Percentiles rank a stretch among this genome's conserved stretches.
phyloP scores from a whole-genome alignment of 306 rosid genomes.

The Astragalus membranaceus region DNA sequence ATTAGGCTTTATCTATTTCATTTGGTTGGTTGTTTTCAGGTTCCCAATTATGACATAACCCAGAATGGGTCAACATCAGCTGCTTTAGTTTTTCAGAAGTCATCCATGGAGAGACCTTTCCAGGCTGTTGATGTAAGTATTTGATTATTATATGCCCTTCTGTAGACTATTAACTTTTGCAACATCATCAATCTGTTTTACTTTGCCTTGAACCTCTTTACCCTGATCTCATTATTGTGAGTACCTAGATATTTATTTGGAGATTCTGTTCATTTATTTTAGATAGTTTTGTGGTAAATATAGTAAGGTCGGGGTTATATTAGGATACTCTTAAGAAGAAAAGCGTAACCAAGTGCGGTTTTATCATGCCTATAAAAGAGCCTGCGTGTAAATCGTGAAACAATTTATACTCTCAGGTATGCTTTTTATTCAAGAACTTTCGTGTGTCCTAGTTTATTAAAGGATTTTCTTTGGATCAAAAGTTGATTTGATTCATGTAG shows the following conservation, averaged over 20 bases:
- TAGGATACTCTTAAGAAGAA: neutral
- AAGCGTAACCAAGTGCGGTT: neutral
- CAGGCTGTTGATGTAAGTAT: conserved; percentile 60
- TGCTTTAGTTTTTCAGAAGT: conserved; percentile 52
- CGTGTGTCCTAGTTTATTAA: neutral
- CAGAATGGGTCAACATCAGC: conserved; percentile 56
- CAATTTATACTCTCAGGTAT: conserved; percentile 2
- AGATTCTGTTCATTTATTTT: neutral
- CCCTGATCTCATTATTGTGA: conserved; percentile 6
- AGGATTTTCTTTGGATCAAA: neutral
- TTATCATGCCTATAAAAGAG: neutral
- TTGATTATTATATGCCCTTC: neutral
- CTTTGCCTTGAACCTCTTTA: neutral
- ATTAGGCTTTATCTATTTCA: conserved; percentile 16
- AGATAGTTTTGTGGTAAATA: neutral
- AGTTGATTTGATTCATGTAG: neutral
- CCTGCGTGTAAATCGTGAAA: conserved; percentile 9
- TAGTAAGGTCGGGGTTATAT: neutral
- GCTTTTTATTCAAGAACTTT: conserved; percentile 7
- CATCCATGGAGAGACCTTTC: conserved; percentile 33
- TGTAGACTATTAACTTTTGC: neutral
- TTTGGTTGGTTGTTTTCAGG: conserved; percentile 33
- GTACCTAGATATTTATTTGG: neutral
- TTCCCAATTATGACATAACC: conserved; percentile 32
- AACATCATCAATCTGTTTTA: neutral